Percentiles rank a stretch among this genome's conserved stretches.
These are phyloP conservation scores for Echria macrotheca DNA, from an alignment of 495 filamentous ascomycete genomes.

Conservation along the genomic window DNA sequence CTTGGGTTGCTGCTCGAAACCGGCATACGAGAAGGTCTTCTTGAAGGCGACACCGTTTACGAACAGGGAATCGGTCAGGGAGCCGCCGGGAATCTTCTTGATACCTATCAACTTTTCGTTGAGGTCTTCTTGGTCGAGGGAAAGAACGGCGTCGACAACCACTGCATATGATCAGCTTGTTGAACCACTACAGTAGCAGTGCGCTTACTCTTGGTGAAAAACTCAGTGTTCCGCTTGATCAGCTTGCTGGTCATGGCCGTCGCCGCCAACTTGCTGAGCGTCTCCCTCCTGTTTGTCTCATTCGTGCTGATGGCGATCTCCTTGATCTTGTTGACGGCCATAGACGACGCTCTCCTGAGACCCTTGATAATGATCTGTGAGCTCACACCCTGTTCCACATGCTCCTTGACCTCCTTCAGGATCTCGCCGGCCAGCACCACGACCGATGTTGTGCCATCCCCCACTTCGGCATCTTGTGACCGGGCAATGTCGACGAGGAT, in stretches of 20 bases:
- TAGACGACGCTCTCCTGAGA: conserved; percentile 75
- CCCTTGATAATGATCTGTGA: conserved; percentile 97
- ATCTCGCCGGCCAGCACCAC: conserved; percentile 95
- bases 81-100: conserved; percentile 96
- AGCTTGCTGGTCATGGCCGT: conserved; percentile 99
- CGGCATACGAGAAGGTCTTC: conserved; percentile 98
- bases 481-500: conserved; percentile 98
- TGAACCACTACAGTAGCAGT: background rate
- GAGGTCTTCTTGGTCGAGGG: conserved; percentile 94
- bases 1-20: conserved; percentile 98
- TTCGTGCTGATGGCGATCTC: conserved; percentile 88
- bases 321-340: conserved; percentile 98
- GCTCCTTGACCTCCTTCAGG: conserved; percentile 88
- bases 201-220: conserved; percentile 90
- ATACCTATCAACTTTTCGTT: conserved; percentile 97
- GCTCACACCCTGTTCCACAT: conserved; percentile 95
- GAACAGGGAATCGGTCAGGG: conserved; percentile 93
- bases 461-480: conserved; percentile 98
- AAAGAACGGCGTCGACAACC: conserved; percentile 95
- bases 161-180: conserved; percentile 45
- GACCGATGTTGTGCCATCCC: conserved; percentile 95
- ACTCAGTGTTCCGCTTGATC: conserved; percentile 92
- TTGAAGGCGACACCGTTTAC: conserved; percentile 99
- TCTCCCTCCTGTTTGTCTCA: conserved; percentile 84
- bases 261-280: conserved; percentile 78